Conservation (phyloP, 768 basidiomycete genomes). For the Hypsizygus marmoreus region DNA sequence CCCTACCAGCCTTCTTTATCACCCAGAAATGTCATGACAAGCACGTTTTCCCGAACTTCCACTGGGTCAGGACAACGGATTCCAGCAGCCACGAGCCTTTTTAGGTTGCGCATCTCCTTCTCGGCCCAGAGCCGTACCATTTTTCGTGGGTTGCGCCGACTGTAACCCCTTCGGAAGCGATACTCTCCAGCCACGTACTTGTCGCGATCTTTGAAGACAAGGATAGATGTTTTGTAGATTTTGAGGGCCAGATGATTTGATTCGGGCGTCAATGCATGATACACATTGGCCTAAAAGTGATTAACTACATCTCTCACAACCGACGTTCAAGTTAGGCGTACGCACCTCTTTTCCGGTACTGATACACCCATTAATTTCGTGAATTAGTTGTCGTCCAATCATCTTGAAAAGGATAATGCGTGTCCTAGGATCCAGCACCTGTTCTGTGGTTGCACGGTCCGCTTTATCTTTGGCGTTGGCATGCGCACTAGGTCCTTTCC, state of each 20-base stretch:
- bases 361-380: constrained; percentile 93
- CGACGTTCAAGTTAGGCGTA: constrained; percentile 3
- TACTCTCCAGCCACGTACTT: constrained; percentile 95
- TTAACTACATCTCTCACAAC: constrained; percentile 1
- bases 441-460: constrained; percentile 95
- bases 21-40: constrained; percentile 94
- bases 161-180: constrained; percentile 91
- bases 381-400: constrained; percentile 86
- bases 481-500: constrained; percentile 87
- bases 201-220: constrained; percentile 96
- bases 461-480: constrained; percentile 94
- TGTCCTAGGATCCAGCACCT: constrained; percentile 96
- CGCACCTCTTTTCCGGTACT: constrained; percentile 96
- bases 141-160: constrained; percentile 90
- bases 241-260: constrained; percentile 83
- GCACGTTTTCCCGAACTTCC: constrained; percentile 94
- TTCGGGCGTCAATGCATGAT: constrained; percentile 73
- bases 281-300: constrained; percentile 83
- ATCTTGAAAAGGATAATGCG: constrained; percentile 94
- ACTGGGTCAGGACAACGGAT: constrained; percentile 86
- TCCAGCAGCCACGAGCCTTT: constrained; percentile 79
- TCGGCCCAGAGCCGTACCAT: constrained; percentile 99
- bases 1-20: constrained; percentile 79
- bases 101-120: constrained; percentile 97
- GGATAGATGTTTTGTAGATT: constrained; percentile 98